Base-by-base conservation (phyloP, 208 protist species). In the Crithidia sp. region DNA sequence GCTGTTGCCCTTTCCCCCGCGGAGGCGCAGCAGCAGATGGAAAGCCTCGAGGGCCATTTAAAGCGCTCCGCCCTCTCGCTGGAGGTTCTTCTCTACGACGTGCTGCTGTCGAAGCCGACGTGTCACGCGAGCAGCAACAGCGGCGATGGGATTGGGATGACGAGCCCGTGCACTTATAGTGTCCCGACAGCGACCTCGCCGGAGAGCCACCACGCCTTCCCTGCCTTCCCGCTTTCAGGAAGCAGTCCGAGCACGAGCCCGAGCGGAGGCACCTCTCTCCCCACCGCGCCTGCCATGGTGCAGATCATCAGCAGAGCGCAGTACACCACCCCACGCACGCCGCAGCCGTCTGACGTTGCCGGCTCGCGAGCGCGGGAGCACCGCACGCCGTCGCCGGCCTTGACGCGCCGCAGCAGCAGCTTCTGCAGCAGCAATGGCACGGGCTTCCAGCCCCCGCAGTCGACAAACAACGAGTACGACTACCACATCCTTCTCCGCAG, bases 81-180 rank as follows among this genome's bases (percentile, higher is more conserved):
- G 44, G 72, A 69, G 72, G 40, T 66, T 47, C 61, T 75, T 3
- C 50, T 75, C 37, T 75, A 75, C 50, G 61, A 75, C 49, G 70
- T 75, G 5, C 61, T 75, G 3, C 61, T 75, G 5, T 75, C 70
- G 4, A 75, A 67, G 53, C 70, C 49, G 13, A 49, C 49, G 19
- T 67, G n/a, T 59, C 61, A 43, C 70, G 44, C 8, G 8, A 55
- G 12, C 70, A 16, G 1, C 40, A 50, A 43, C 63, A 50, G 36
- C 7, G 64, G 53, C 3, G 64, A 53, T 7, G 64, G 64, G 16
- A 17, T 44, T 49, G 12, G 36, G 12, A 43, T 58, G 61, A 68
- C 44, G 16, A 63, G 61, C 17, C 61, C 61, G 28, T 75, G 47
- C 61, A 67, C 70, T 6, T 41, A 60, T 54, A 28, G 52, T 44